Percentiles rank a stretch among this genome's conserved stretches.
Conservation (phyloP, 805 yeast genomes). For the Ogataea wickerhamii region DNA sequence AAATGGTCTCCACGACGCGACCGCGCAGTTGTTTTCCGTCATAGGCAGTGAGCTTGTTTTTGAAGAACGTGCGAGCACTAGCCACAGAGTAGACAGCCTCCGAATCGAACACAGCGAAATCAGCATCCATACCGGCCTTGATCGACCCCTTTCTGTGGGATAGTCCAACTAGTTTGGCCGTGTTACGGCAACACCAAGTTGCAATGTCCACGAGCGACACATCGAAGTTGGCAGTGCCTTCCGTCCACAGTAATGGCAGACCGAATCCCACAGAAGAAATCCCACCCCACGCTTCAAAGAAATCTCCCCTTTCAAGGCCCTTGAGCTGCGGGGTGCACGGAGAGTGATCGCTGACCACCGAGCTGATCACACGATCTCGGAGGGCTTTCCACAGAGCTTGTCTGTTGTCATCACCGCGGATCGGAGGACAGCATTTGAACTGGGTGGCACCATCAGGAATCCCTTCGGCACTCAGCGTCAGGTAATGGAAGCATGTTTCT, state of each 20-base stretch:
- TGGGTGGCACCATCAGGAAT: constrained; percentile 77
- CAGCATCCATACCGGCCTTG: constrained; percentile 80
- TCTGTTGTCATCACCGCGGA: constrained; percentile 71
- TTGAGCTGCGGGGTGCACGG: constrained; percentile 94
- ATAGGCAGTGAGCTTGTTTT: constrained; percentile 87
- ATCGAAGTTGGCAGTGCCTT: constrained; percentile 45
- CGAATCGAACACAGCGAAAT: constrained; percentile 78
- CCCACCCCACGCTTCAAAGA: constrained; percentile 95
- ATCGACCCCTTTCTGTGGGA: constrained; percentile 68
- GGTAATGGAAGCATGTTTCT: constrained; percentile 93
- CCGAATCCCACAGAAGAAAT: constrained; percentile 92
- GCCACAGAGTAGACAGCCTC: constrained; percentile 44
- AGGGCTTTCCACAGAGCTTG: constrained; percentile 76
- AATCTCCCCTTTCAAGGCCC: constrained; percentile 78
- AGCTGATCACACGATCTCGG: constrained; percentile 57
- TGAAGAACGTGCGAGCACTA: constrained; percentile 62
- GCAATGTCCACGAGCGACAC: constrained; percentile 53
- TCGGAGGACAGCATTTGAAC: constrained; percentile 95
- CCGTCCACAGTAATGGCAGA: constrained; percentile 74
- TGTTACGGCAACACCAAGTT: constrained; percentile 76
- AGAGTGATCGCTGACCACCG: constrained; percentile 93
- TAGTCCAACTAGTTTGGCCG: constrained; percentile 83
- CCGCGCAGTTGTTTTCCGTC: constrained; percentile 69
- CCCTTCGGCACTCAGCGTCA: constrained; percentile 71
- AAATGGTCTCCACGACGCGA: constrained; percentile 70